Evolutionary conservation across 225 moss, liverwort and hornwort species (phyloP), one percentile per base, ranked within the genome.

Genomic region (Thuidium tamariscinum): DNA sequence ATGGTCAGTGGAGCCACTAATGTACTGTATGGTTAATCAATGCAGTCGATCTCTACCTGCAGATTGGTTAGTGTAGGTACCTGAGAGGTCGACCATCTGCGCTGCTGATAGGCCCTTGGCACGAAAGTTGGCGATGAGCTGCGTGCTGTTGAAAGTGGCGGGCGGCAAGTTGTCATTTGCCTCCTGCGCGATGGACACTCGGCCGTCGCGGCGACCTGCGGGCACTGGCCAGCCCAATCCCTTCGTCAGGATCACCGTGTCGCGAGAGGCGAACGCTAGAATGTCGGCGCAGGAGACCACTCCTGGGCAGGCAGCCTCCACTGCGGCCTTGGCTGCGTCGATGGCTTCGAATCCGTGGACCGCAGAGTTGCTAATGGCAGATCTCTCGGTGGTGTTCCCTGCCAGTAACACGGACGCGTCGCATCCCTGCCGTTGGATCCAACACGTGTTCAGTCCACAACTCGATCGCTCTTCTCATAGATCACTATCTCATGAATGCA

Each of bases 51-150:
- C 23, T 54, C n/a, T 14, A 3, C 54, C 36, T 15, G 36, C 2
- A 76, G 76, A 36, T 44, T 32, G 20, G 18, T 36, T 37, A 36
- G 60, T 13, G 8, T 13, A 18, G 34, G 18, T 79, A 83, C 88
- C 92, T 55, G 92, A 92, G 17, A 92, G 70, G 51, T 74, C 85
- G 36, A 89, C 92, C 90, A 92, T 92, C 83, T 92, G 89, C 52
- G 82, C 48, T 1, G 90, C 76, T 10, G 74, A 69, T 7, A 89
- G 57, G 32, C 90, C 90, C 85, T 92, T 92, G 13, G 68, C 59
- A 5, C 76, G 74, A 75, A 92, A 92, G 61, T 1, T 73, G 20
- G 59, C 37, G 15, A 87, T 68, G 46, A 92, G 89, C 61, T 90
- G 52, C 27, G 20, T 3, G 75, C 79, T 84, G 10, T 34, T 85